Evolutionary conservation across 169 alveolate species (phyloP), one percentile per base, ranked within the genome.

Genomic region (Toxoplasma gondii): DNA sequence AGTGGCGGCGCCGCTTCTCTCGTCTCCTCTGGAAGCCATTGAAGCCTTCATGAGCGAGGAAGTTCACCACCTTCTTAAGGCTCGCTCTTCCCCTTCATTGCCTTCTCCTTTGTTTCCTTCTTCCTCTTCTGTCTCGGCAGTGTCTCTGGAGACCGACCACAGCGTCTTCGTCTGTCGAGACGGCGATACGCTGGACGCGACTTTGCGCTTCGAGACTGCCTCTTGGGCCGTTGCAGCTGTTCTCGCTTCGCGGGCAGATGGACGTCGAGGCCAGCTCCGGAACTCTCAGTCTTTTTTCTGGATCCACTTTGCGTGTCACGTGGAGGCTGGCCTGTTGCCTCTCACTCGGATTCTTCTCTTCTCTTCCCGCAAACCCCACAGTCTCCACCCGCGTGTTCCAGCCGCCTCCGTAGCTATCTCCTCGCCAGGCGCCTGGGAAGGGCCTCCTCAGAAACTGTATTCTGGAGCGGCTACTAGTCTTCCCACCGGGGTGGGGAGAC

Each of bases 151-250:
- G 58, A 49, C 58, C 12, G 58, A 49, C 58, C 4, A 12, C 58
- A 12, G 4, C 58, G 58, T 12, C 58, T 49, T 49, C 22, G 12
- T 7, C 12, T 12, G 29, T 27, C 29, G 74, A 16, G n/a, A 31
- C 34, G 31, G 29, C n/a, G 34, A 64, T 27, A 31, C 74, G n/a
- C n/a, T 16, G 31, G 74, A 64, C 74, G 24, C 34, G 7, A 16
- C 7, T 7, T 31, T 1, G 74, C 74, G 74, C 1, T 64, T 64
- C 74, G n/a, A 64, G 34, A 31, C 74, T 16, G 74, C 74, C n/a
- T 64, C n/a, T 31, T 82, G 90, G 38, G 90, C 90, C 12, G 90
- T 41, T 7, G 90, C 90, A 1, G 90, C 90, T 9, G 90, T 82
- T 22, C 64, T 82, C 69, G 5, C 44, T 29, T 29, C 69, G 17